Conservation (phyloP, 2,329 filamentous ascomycete genomes). For the Xylariaceae sp. region DNA sequence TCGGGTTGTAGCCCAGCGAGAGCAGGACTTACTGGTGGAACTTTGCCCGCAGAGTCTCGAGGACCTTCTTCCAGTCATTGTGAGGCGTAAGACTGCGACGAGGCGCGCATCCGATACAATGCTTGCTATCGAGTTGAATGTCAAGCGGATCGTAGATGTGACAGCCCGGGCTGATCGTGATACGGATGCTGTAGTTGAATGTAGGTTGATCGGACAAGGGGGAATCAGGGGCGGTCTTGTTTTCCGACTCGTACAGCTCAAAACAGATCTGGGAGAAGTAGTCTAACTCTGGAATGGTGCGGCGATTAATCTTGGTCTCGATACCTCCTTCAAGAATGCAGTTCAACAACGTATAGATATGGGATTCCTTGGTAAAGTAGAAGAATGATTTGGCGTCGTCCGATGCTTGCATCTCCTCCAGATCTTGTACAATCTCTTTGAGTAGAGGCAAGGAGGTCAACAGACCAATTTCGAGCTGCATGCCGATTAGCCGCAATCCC, state of each 20-base stretch:
- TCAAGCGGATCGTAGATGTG: conserved; percentile 95
- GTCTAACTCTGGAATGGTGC: conserved; percentile 92
- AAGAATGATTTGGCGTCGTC: conserved; percentile 93
- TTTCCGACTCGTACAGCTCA: conserved; percentile 93
- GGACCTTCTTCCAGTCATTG: conserved; percentile 93
- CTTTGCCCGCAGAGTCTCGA: conserved; percentile 88
- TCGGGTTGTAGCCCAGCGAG: background rate
- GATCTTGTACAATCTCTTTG: conserved; percentile 92
- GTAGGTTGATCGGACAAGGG: conserved; percentile 56
- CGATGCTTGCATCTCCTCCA: conserved; percentile 95
- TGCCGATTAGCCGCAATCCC: conserved; percentile 16
- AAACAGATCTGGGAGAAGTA: conserved; percentile 98
- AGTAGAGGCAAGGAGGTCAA: conserved; percentile 88
- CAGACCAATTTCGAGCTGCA: conserved; percentile 82
- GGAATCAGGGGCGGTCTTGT: conserved; percentile 47
- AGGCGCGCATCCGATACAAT: conserved; percentile 93
- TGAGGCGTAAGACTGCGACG: conserved; percentile 84
- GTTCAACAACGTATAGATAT: conserved; percentile 96
- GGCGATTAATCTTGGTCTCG: conserved; percentile 92
- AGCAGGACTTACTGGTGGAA: conserved; percentile 73
- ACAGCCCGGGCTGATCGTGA: conserved; percentile 91
- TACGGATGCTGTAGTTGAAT: conserved; percentile 93
- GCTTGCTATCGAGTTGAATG: conserved; percentile 91
- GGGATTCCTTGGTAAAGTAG: conserved; percentile 98
- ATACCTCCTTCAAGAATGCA: conserved; percentile 97